Conservation (phyloP, 768 basidiomycete genomes). For the Leccinum imitatum region DNA sequence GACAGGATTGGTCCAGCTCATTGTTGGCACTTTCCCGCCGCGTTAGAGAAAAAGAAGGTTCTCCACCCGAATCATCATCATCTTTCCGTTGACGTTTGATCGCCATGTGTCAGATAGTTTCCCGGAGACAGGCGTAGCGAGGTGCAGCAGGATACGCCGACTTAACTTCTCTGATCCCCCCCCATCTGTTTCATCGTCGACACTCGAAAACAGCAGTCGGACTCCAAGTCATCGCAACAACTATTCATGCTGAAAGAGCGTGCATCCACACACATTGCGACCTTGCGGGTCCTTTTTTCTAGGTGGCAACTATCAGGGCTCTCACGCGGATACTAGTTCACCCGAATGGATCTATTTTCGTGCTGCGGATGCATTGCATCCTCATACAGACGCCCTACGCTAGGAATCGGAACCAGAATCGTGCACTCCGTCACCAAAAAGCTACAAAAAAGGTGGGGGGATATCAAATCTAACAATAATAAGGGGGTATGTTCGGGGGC, state of each 20-base stretch:
- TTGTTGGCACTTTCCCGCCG: conserved; percentile 23
- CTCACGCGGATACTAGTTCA: conserved; percentile 8
- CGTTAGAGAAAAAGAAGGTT: conserved; percentile 1
- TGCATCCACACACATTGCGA: not conserved
- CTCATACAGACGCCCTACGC: not conserved
- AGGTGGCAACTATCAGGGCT: not conserved
- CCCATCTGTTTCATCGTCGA: conserved; percentile 29
- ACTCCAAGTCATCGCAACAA: conserved; percentile 15
- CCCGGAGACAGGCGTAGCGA: conserved; percentile 21
- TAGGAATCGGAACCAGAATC: not conserved
- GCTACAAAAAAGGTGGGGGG: conserved; percentile 18
- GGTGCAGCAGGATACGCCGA: conserved; percentile 17
- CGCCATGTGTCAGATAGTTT: conserved; percentile 24
- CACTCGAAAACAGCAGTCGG: conserved; percentile 6
- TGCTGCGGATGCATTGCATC: not conserved
- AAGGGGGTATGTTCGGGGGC: conserved; percentile 16
- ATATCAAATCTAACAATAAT: conserved; percentile 11
- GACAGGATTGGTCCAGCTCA: conserved; percentile 22
- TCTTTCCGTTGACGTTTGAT: conserved; percentile 26
- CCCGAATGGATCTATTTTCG: not conserved
- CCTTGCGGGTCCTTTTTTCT: not conserved
- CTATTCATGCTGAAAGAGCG: conserved; percentile 1
- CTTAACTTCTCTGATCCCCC: not conserved
- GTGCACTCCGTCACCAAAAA: conserved; percentile 4
- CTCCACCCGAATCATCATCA: conserved; percentile 9